These are phyloP conservation scores for Fallopia convolvulus DNA, from an alignment of 148 eudicot species.

Conservation along the genomic window DNA sequence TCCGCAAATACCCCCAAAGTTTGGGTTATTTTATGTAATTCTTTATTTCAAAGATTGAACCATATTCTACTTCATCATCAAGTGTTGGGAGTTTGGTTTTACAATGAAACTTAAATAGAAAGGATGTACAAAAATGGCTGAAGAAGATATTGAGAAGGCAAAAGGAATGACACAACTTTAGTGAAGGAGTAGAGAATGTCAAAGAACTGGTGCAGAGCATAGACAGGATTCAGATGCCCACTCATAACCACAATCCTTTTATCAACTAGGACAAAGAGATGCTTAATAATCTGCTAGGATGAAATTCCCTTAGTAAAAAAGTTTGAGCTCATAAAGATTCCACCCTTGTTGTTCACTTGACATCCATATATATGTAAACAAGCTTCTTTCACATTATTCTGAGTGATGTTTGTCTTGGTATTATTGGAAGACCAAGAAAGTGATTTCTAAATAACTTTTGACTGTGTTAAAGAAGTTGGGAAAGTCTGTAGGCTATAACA, in stretches of 20 bases:
- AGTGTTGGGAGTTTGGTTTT: neutral
- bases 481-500: too few species aligned
- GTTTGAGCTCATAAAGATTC: neutral
- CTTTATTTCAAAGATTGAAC: neutral
- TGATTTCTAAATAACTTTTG: too few species aligned
- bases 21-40: too few species aligned
- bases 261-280: neutral
- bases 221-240: conserved; percentile 7
- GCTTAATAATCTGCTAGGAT: neutral
- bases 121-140: neutral
- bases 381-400: neutral
- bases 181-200: neutral
- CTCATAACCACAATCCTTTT: neutral
- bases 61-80: neutral
- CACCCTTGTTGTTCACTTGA: conserved; percentile 4
- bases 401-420: neutral
- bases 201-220: neutral
- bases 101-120: neutral
- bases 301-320: neutral
- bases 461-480: neutral
- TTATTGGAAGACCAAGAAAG: neutral
- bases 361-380: neutral
- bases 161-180: neutral
- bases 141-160: neutral
- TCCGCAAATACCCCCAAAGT: too few species aligned